Evolutionary conservation across 2,329 filamentous ascomycete genomes (phyloP), one percentile per base, ranked within the genome.

Genomic region (Xylaria sp.): DNA sequence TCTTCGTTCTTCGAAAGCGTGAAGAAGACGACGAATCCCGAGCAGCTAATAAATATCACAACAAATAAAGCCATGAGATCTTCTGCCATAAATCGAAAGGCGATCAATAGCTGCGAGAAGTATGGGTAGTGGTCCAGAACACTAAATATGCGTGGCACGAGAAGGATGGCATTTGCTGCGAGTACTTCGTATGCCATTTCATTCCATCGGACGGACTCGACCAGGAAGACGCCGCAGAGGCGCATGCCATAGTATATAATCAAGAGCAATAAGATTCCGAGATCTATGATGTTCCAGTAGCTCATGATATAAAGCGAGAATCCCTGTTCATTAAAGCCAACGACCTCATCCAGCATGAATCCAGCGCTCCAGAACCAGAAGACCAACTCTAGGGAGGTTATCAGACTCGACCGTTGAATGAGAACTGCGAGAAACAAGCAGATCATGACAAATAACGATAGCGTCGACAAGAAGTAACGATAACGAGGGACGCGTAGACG

Each of bases 351-450:
- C 38, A 97, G 88, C 93, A 97, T 97, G 80, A 97, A 97, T 0
- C 95, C 95, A 31, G 93, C 93, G 77, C 93, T 97, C 94, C 95
- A 98, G 79, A 97, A 93, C 95, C 95, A 98, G 81, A 98, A 97
- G 13, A 97, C 79, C 17, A 97, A 84, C 79, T 98, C 95, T 10
- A 97, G 83, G 0, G 88, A 88, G 1, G 93, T 97, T 75, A 98
- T 97, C 61, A 90, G 87, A 63, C 90, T 86, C 2, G 93, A 95
- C 67, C 93, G 88, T 76, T 92, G 84, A 11, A 88, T 83, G 3
- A 97, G 86, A 10, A 98, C 94, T 10, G 93, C 91, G 20, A 97
- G 83, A 78, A 97, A 97, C 11, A 97, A 85, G 15, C 89, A 91
- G 46, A 97, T 90, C 77, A 98, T 85, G 54, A 97, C 88, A 26